Evolutionary conservation across 139 green algal species (phyloP), one percentile per base, ranked within the genome.

Genomic region (Closterium sp.): DNA sequence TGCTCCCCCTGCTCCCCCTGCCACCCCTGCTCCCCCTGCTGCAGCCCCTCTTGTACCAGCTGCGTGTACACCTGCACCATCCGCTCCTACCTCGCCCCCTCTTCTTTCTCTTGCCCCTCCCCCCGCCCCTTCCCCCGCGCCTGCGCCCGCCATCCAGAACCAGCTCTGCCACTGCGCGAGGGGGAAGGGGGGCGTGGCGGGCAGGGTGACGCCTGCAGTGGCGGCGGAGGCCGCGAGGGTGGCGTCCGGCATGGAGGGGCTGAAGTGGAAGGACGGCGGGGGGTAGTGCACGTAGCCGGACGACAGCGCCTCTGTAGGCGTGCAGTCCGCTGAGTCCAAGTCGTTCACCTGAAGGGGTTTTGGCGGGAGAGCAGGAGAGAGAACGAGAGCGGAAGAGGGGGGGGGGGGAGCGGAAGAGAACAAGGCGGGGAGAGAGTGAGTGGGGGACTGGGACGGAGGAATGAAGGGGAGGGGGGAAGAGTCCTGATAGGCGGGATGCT

Each of bases 301-400:
- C 3, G 89, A 89, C 8, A 34, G 31, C 12, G 89, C 89, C 8
- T 38, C 55, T 23, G 89, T 89, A 25, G 91, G 91, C 31, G 87
- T 66, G n/a, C 33, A 83, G 25, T 94, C 87, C 6, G 76, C 31
- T 23, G 85, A 86, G 88, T 88, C 33, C 3, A 90, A 34, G 1
- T 93, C 92, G 76, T 91, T 93, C n/a, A 94, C 92, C 89, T 92
- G 87, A 81, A 31, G 5, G 86, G 30, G n/a, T n/a, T n/a, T n/a
- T n/a, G n/a, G n/a, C n/a, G n/a, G n/a, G n/a, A n/a, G n/a, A n/a
- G n/a, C 33, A 38, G 25, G 84, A 88, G 84, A 38, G 19, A 5
- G 31, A 83, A 89, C 0, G 64, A 38, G 4, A 3, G 86, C 30
- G 0, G 64, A 55, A 1, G 86, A 3, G 30, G 31, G 2, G 86